Evolutionary conservation across 177 flowering plant species (phyloP).

Genomic region (Vitis hybrid): DNA sequence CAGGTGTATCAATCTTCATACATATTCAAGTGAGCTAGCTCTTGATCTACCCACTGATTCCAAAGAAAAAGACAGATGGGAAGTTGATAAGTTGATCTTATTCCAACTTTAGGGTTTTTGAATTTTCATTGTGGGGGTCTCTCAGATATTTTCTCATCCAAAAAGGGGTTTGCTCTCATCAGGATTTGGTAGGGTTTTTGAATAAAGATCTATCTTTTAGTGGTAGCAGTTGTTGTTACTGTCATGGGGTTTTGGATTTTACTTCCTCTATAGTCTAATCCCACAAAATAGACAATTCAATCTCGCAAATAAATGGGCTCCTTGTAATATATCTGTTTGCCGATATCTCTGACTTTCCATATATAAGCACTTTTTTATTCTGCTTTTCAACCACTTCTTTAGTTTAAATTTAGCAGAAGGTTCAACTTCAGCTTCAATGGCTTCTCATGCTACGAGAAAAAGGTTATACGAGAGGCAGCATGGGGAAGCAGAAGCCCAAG

Average conservation of each 20-base stretch:
- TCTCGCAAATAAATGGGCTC: neutral
- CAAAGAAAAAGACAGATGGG: too few relatives aligned
- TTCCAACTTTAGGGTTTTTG: too few relatives aligned
- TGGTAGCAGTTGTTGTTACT: constrained; percentile 25
- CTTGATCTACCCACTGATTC: too few relatives aligned
- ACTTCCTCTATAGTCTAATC: neutral
- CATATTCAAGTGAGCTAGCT: too few relatives aligned
- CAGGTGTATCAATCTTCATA: too few relatives aligned
- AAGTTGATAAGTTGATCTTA: too few relatives aligned
- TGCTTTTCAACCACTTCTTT: too few relatives aligned
- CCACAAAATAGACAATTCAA: neutral
- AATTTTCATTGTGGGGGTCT: too few relatives aligned
- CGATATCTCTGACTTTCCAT: neutral
- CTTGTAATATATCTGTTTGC: constrained; percentile 4
- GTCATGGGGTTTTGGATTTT: constrained; percentile 6
- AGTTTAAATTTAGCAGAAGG: neutral
- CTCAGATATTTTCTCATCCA: neutral
- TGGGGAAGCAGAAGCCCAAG: neutral
- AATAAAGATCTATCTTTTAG: constrained; percentile 1
- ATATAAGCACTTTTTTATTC: too few relatives aligned
- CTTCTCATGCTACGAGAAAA: neutral
- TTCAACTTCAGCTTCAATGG: neutral
- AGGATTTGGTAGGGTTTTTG: constrained; percentile 22
- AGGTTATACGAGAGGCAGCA: neutral
- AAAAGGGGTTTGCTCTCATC: constrained; percentile 13